Conservation (phyloP, 352 stramenopile species). For the Phytophthora tentaculata region DNA sequence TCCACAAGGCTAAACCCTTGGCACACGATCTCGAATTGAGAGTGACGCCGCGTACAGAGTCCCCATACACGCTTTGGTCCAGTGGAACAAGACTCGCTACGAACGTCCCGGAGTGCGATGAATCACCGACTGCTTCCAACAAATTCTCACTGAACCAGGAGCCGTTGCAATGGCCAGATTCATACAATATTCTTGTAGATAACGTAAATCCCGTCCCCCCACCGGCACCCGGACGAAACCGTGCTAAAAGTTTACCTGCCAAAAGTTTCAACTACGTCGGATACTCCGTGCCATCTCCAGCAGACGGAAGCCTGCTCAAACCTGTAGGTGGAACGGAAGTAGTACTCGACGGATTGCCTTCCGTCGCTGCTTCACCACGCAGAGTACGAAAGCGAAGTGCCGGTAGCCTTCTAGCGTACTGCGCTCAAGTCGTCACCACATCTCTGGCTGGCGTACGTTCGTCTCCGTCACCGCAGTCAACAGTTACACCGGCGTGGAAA, state of each 20-base stretch:
- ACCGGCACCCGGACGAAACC: slow-evolving; percentile 22
- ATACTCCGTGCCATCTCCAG: slow-evolving; percentile 10
- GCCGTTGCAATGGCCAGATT: slow-evolving; percentile 16
- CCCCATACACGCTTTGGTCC: slow-evolving; percentile 25
- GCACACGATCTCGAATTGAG: slow-evolving; percentile 17
- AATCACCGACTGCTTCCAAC: slow-evolving; percentile 10
- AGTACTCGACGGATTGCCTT: slow-evolving; percentile 17
- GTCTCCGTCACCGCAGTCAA: slow-evolving; percentile 31
- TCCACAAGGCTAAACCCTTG: slow-evolving; percentile 3
- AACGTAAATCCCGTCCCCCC: slow-evolving; percentile 16
- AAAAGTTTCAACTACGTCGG: slow-evolving; percentile 29
- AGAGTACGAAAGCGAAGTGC: slow-evolving; percentile 35
- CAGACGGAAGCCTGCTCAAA: slow-evolving; percentile 7
- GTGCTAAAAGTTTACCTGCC: slow-evolving; percentile 14
- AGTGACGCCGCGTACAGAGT: slow-evolving; percentile 16
- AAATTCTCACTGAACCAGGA: slow-evolving; percentile 11
- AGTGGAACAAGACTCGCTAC: slow-evolving; percentile 12
- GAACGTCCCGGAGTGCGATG: slow-evolving; percentile 12
- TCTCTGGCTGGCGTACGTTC: slow-evolving; percentile 24
- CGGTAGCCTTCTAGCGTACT: slow-evolving; percentile 46
- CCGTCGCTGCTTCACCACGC: slow-evolving; percentile 3
- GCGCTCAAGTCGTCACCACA: slow-evolving; percentile 45
- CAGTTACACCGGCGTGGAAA: slow-evolving; percentile 49
- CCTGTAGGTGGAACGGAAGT: slow-evolving; percentile 11
- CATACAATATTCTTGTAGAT: slow-evolving; percentile 4